phyloP scores from a whole-genome alignment of 2,329 filamentous ascomycete species.

The Arthrobotrys iridis region DNA sequence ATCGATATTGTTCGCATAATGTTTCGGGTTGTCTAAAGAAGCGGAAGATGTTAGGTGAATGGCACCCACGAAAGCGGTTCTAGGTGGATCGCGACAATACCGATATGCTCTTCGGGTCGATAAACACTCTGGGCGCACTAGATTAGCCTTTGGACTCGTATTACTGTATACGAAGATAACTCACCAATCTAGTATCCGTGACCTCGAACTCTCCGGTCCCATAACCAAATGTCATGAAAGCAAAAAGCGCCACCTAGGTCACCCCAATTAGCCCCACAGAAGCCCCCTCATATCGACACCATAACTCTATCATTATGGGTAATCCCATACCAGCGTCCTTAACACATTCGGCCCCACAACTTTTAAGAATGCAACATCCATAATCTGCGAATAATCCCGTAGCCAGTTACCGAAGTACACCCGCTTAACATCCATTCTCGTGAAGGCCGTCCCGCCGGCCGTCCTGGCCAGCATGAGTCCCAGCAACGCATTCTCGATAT shows the following conservation, averaged over 20 bases:
- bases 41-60: conserved; percentile 6
- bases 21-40: conserved; percentile 68
- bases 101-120: conserved; percentile 83
- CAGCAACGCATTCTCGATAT: conserved; percentile 52
- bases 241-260: conserved; percentile 76
- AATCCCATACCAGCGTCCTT: conserved; percentile 70
- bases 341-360: conserved; percentile 90
- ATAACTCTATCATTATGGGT: conserved; percentile 3
- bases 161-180: conserved; percentile 65
- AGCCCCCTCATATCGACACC: not conserved
- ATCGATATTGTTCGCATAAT: conserved; percentile 86
- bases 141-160: conserved; percentile 6
- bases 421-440: conserved; percentile 48
- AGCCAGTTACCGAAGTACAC: conserved; percentile 63
- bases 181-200: conserved; percentile 78
- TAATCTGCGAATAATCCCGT: conserved; percentile 89
- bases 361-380: conserved; percentile 92
- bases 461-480: conserved; percentile 47
- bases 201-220: conserved; percentile 87
- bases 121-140: conserved; percentile 27
- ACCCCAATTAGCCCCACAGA: conserved; percentile 22
- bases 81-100: conserved; percentile 59
- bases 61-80: not conserved
- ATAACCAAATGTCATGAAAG: conserved; percentile 88
- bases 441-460: conserved; percentile 47